Evolutionary conservation across 1,139 yeast species (phyloP), one percentile per base, ranked within the genome.

Genomic region (Diutina scorzettiae): DNA sequence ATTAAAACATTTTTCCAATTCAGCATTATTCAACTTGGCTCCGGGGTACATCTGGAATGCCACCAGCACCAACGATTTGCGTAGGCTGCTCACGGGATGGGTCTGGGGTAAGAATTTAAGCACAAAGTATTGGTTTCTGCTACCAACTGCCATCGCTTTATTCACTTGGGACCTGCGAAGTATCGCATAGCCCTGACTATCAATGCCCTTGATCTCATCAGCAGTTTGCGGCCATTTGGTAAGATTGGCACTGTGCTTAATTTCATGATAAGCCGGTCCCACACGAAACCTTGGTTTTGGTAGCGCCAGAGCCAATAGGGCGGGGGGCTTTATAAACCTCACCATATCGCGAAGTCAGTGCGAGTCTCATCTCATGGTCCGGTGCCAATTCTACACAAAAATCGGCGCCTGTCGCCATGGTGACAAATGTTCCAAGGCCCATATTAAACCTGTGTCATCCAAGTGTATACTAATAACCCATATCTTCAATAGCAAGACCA

Each of bases 361-460:
- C 30, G 4, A 27, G 8, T 27, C 14, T 5, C 14, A 9, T 8
- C 12, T 19, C 37, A 32, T 32, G 37, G 37, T 32, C 14, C 20
- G 37, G 16, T 68, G 77, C 51, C 57, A 67, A 5, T 89, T 89
- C 58, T 89, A 81, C 59, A 69, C 73, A 48, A 84, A 81, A 56
- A 84, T 87, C 34, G 97, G 97, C 1, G 94, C 96, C 0, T 89
- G 97, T 56, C 70, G 96, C 46, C 96, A 89, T 57, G 96, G 96
- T 2, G 91, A 81, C 47, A 81, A 79, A 52, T 89, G 97, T 55
- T 80, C 91, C 11, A 68, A 93, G 51, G 71, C 71, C 45, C 97
- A 89, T 56, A 66, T 73, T 33, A 72, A 73, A 49, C 96, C 96
- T 1, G 60, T 67, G n/a, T 60, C 65, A 37, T 81, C 95, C 1